Base-by-base conservation (phyloP, 1,284 basidiomycete genomes). In the Acaromyces ingoldii region DNA sequence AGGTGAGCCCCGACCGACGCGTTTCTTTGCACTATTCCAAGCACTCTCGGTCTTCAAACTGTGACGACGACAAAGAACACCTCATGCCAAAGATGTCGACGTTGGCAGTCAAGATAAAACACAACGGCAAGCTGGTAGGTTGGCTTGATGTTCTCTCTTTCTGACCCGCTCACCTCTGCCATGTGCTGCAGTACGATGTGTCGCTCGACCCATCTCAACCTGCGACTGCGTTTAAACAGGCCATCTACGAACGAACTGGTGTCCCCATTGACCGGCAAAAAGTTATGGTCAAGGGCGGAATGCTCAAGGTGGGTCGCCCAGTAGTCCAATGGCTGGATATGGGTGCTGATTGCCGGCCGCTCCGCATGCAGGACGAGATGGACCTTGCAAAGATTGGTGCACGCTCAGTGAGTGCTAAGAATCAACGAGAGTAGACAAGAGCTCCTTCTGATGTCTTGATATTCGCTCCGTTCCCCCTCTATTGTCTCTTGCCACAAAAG, bases 271-370 rank as follows among this genome's bases (percentile, higher is more conserved):
- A 92, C 67, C 82, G 91, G 44, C 92, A 95, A 87, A 98, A 96
- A 78, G 87, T 97, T 60, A 92, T 96, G 88, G 81, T 93, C 75
- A 96, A 95, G 76, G 89, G 89, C 43, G 89, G 89, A n/a, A 82
- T 89, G 64, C 82, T 95, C 45, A 74, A 74, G 82, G 88, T 86
- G 15, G 37, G 65, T 44, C 25, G 21, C 1, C 37, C 2, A 2
- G 37, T n/a, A 19, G 17, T n/a, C 2, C 17, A 38, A n/a, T 38
- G 17, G 37, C 37, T 38, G 37, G 7, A 9, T 7, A 19, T n/a
- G n/a, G n/a, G n/a, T n/a, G n/a, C n/a, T n/a, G n/a, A n/a, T n/a
- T n/a, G n/a, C n/a, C 51, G 31, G 45, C 13, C 13, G 25, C 19
- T 39, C 39, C 21, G 30, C 29, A 15, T 10, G 28, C 25, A 91